Base-by-base conservation (phyloP, 805 yeast genomes). In the Teunomyces kruisii region DNA sequence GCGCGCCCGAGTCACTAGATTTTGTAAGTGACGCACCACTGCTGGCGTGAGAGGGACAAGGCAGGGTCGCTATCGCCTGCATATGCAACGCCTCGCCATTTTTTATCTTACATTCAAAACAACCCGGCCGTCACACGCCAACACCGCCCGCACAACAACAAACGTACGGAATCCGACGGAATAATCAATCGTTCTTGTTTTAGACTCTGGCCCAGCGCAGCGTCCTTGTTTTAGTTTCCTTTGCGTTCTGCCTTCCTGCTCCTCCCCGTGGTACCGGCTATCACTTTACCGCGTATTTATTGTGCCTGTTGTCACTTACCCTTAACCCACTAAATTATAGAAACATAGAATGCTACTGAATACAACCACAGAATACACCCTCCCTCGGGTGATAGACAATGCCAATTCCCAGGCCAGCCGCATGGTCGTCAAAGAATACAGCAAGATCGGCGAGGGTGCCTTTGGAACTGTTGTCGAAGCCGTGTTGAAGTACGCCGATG, bases 381-480 rank as follows among this genome's bases (percentile, higher is more conserved):
- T 68, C 40, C 62, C 63, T 36, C 61, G 62, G 41, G 92, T 86
- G 39, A 78, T 83, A 29, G 78, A 83, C 42, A 84, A 82, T 59
- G 70, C 72, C 44, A 74, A 84, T 2, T 75, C 76, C 37, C 61
- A 65, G 10, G 66, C 77, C 6, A 71, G 74, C 53, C 79, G 81
- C 43, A 86, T 86, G 92, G 67, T 80, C 29, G 78, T 87, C 16
- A 79, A 76, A 52, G 92, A 87, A 57, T 80, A 83, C 59, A 82
- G 83, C 47, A 80, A 81, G 56, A 84, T 87, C 42, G 95, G 95
- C 9, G 88, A 86, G 64, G 95, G 95, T 33, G 94, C 94, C 4
- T 87, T 87, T 58, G 95, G 95, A 31, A 85, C 88, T 2, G 95
- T 87, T 8, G 83, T 84, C 10, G 90, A 86, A 59, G 92, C 94